Conservation (phyloP, 179 eudicot species). For the Beta lomatogona region DNA sequence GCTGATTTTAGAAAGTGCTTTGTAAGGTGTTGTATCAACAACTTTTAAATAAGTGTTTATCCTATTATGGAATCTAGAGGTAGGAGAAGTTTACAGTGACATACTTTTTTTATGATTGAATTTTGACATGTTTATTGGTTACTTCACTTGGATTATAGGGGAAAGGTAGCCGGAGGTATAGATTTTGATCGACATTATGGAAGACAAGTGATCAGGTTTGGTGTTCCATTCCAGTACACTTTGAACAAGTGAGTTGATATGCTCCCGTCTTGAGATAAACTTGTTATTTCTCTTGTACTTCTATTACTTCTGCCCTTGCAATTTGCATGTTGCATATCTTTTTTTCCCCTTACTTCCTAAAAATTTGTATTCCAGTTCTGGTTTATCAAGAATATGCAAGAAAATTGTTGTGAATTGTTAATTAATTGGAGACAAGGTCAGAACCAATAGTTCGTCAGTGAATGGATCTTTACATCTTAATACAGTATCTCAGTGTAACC, state of each 20-base stretch:
- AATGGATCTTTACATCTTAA: background rate
- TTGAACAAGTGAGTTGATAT: constrained; percentile 77
- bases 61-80: background rate
- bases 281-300: background rate
- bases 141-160: constrained; percentile 51
- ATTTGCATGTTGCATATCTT: constrained; percentile 11
- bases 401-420: background rate
- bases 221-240: constrained; percentile 96
- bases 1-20: background rate
- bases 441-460: background rate
- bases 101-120: too few relatives aligned
- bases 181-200: constrained; percentile 99
- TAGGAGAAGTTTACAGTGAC: background rate
- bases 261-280: background rate
- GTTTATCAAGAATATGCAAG: background rate
- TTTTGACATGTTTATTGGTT: background rate
- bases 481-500: background rate
- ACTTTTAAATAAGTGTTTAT: background rate
- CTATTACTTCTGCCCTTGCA: background rate
- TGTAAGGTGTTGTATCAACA: too few relatives aligned
- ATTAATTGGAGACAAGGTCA: background rate
- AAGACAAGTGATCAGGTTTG: constrained; percentile 94
- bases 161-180: constrained; percentile 99
- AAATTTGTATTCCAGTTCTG: background rate
- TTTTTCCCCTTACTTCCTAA: background rate